Evolutionary conservation across 495 filamentous ascomycete species (phyloP).

Genomic region (Penicillium malachiteum): DNA sequence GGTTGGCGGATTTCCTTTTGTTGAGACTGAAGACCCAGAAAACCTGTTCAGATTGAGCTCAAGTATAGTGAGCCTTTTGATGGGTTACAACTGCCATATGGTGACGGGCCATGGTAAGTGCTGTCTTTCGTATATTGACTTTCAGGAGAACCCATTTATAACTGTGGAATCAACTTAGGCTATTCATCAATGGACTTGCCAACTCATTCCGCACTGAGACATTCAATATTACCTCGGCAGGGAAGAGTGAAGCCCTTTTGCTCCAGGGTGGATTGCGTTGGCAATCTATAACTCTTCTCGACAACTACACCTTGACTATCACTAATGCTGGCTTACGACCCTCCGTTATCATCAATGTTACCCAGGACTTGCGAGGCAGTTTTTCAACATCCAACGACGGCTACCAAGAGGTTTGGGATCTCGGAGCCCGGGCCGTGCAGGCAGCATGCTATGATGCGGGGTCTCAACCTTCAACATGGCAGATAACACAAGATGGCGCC

Average conservation of each 20-base stretch:
- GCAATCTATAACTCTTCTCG: constrained; percentile 16
- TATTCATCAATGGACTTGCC: constrained; percentile 16
- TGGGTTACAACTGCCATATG: constrained; percentile 13
- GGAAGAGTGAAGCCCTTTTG: constrained; percentile 17
- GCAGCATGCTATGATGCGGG: constrained; percentile 17
- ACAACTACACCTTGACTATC: constrained; percentile 4
- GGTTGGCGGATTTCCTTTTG: constrained; percentile 5
- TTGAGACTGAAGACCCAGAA: background rate
- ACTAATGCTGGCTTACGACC: constrained; percentile 12
- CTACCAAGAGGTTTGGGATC: constrained; percentile 26
- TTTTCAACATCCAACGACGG: constrained; percentile 18
- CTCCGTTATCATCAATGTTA: background rate
- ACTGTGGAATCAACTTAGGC: background rate
- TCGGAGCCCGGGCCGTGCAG: constrained; percentile 18
- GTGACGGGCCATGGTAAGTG: constrained; percentile 20
- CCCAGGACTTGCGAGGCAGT: constrained; percentile 3
- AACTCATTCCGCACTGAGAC: constrained; percentile 27
- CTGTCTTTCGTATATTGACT: background rate
- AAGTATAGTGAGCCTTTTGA: constrained; percentile 17
- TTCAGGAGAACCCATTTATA: no score
- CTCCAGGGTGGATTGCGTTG: constrained; percentile 25
- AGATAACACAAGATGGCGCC: constrained; percentile 13
- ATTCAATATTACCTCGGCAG: constrained; percentile 21
- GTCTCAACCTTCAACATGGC: constrained; percentile 20
- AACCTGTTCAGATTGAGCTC: constrained; percentile 17